Base-by-base conservation (phyloP, 2,329 filamentous ascomycete genomes). In the Macrophomina tecta region DNA sequence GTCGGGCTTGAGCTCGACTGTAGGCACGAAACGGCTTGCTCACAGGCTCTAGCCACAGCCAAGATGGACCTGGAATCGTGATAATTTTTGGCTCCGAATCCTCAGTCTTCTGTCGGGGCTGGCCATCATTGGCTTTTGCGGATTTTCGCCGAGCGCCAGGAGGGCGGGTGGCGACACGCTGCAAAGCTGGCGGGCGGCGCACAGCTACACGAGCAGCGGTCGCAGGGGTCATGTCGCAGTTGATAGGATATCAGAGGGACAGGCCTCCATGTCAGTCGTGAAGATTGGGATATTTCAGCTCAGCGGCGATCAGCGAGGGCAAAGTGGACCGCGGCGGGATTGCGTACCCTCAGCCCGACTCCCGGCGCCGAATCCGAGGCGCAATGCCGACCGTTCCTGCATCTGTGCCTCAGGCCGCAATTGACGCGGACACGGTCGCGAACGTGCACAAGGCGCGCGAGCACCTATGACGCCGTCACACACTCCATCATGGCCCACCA, bases 1-100 rank as follows among this genome's bases (percentile, higher is more conserved):
- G 83, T 60, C 86, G 85, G 62, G 87, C 82, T 79, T 97, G 93
- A 55, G 89, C 86, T 28, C 89, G 85, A 16, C 86, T 89, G 75
- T 95, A 97, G 52, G 79, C 80, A 62, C 81, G 78, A 69, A 84
- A 81, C 9, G 82, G 82, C 42, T 74, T 74, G 49, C 78, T 77
- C 61, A 83, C 75, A 8, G 82, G 81, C 65, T 82, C 79, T 16
- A 83, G 76, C 82, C 81, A 83, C 14, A 81, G 74, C 77, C 79
- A 82, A 60, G 75, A 79, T 5, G 81, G 78, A 11, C 80, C 81
- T 5, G 81, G 80, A 46, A 83, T 82, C 16, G 71, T 70, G 40
- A 62, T 49, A 52, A 38, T 46, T 30, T 58, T 65, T 14, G 58
- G 32, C 32, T 62, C 42, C 45, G 45, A 30, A 8, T 49, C 32